A percentile compares a stretch with the other conserved stretches of the same genome.
phyloP scores from a whole-genome alignment of 2,329 filamentous ascomycete genomes.

The Pseudogymnoascus sp. region DNA sequence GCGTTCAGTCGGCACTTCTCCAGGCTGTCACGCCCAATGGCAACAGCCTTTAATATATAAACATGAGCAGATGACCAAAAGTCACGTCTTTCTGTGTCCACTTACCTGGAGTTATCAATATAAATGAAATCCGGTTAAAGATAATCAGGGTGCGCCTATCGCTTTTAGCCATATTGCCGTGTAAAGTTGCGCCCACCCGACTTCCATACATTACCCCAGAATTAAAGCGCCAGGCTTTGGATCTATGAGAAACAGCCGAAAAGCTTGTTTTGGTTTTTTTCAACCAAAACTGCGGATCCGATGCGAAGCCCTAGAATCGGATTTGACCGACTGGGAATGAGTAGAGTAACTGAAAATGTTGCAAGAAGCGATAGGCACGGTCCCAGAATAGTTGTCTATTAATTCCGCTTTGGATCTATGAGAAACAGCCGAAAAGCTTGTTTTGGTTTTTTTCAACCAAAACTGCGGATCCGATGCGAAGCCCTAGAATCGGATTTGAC shows the following conservation, averaged over 20 bases:
- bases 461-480: background rate
- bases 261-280: background rate
- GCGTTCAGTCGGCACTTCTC: background rate
- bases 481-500: background rate
- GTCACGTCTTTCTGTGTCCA: background rate
- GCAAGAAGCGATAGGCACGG: background rate
- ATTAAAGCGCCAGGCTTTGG: background rate
- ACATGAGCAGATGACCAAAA: background rate
- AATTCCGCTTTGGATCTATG: background rate
- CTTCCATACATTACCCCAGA: background rate
- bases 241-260: background rate
- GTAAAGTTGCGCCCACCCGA: background rate
- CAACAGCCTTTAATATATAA: background rate
- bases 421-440: background rate
- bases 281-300: background rate
- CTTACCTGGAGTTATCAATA: background rate
- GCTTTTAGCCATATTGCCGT: background rate
- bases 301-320: background rate
- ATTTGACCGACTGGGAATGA: background rate
- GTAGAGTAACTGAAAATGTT: background rate
- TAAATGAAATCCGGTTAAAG: constrained; percentile 2
- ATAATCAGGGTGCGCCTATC: background rate
- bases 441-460: background rate
- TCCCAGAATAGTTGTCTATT: no score
- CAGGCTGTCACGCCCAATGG: background rate